Evolutionary conservation across 352 stramenopile genomes (phyloP).

Genomic region (Pythium coloratum): DNA sequence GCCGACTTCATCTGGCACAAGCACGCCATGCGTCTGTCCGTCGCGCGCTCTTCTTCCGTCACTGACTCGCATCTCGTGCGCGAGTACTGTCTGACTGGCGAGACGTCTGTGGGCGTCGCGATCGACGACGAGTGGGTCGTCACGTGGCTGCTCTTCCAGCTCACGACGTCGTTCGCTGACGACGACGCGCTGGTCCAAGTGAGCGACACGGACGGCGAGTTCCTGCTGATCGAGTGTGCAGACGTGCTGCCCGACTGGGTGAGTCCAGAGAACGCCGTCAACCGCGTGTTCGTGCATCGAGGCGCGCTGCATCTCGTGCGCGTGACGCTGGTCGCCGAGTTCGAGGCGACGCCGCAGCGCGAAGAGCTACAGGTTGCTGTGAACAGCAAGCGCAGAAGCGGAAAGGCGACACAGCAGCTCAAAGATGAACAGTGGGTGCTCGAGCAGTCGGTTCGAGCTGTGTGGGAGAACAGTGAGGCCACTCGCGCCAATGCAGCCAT

Average conservation of each 20-base stretch:
- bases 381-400: neutral
- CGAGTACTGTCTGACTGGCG: conserved; percentile 18
- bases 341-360: neutral
- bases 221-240: conserved; percentile 51
- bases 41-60: neutral
- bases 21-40: conserved; percentile 20
- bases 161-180: conserved; percentile 24
- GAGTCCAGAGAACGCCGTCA: conserved; percentile 34
- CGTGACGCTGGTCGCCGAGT: conserved; percentile 13
- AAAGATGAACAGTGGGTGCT: conserved; percentile 7
- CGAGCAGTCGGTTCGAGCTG: conserved; percentile 1
- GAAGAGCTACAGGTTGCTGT: conserved; percentile 3
- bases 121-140: conserved; percentile 53
- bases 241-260: conserved; percentile 45
- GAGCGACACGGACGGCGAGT: conserved; percentile 44
- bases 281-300: conserved; percentile 30
- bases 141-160: conserved; percentile 31
- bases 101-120: conserved; percentile 33
- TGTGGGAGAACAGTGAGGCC: conserved; percentile 11
- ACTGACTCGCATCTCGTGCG: neutral
- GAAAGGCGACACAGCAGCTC: neutral
- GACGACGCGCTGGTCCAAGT: conserved; percentile 35
- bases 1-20: conserved; percentile 33
- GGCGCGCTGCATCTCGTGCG: conserved; percentile 26
- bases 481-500: conserved; percentile 22